Conservation (phyloP, 192 early-diverging fungal species). For the Coemansia javaensis region DNA sequence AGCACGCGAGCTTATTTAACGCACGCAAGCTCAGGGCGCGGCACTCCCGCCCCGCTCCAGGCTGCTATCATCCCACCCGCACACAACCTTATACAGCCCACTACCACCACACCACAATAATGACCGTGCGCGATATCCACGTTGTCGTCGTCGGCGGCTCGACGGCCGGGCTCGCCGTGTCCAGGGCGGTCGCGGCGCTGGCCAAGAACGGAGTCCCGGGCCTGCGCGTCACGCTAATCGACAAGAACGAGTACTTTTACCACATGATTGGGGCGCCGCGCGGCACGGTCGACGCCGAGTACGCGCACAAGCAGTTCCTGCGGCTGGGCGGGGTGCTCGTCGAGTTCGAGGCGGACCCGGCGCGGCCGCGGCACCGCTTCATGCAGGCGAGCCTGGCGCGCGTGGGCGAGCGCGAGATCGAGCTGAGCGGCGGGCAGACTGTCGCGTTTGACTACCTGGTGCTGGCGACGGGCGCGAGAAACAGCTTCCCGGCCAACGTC, state of each 20-base stretch:
- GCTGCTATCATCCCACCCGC: too few relatives aligned
- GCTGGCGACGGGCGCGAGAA: constrained; percentile 58
- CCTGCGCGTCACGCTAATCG: constrained; percentile 51
- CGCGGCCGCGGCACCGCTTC: constrained; percentile 31
- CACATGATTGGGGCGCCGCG: constrained; percentile 53
- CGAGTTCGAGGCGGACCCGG: constrained; percentile 8
- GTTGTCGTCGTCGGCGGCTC: constrained; percentile 55
- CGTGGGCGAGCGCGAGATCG: constrained; percentile 38
- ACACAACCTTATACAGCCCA: too few relatives aligned
- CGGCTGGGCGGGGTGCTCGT: constrained; percentile 43
- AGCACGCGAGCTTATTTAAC: too few relatives aligned
- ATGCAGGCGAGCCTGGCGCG: constrained; percentile 48
- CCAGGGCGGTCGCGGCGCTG: constrained; percentile 32
- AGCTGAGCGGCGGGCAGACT: constrained; percentile 46
- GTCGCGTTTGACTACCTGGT: constrained; percentile 63
- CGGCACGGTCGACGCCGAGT: constrained; percentile 47
- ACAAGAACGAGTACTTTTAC: constrained; percentile 50
- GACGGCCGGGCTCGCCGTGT: constrained; percentile 42
- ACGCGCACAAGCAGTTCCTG: constrained; percentile 47
- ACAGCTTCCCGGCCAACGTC: constrained; percentile 52
- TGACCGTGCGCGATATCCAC: constrained; percentile 44
- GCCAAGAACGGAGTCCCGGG: constrained; percentile 28
- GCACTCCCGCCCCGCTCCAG: too few relatives aligned
- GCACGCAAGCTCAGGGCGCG: too few relatives aligned
- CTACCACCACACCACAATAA: too few relatives aligned